Percentiles rank a stretch among this genome's conserved stretches.
phyloP scores from a whole-genome alignment of 2,329 filamentous ascomycete genomes.

The Stemphylium lycopersici region DNA sequence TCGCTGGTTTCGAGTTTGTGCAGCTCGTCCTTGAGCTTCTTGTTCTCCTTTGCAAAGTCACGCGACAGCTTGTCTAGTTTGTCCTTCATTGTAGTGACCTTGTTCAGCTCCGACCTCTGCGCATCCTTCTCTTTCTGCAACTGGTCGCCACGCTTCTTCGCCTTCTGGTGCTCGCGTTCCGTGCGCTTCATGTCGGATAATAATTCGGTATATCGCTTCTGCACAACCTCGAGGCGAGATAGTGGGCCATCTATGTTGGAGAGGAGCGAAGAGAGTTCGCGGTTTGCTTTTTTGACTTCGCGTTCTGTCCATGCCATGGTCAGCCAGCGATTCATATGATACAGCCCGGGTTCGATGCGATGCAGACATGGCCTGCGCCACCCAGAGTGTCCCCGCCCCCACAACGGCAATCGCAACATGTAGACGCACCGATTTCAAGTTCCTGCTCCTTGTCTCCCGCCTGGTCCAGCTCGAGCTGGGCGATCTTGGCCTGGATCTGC shows the following conservation, averaged over 20 bases:
- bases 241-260: conserved; percentile 87
- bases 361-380: conserved; percentile 14
- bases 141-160: conserved; percentile 92
- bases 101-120: conserved; percentile 84
- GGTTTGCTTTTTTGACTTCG: conserved; percentile 91
- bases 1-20: conserved; percentile 87
- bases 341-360: conserved; percentile 6
- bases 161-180: conserved; percentile 92
- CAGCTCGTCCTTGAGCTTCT: conserved; percentile 92
- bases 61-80: conserved; percentile 96
- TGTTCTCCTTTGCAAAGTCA: conserved; percentile 95
- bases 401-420: conserved; percentile 8
- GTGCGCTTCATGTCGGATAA: conserved; percentile 94
- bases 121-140: conserved; percentile 97
- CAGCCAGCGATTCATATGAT: conserved; percentile 27
- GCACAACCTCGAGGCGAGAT: conserved; percentile 87
- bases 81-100: conserved; percentile 89
- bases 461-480: conserved; percentile 90
- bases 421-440: conserved; percentile 79
- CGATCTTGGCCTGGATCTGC: conserved; percentile 89
- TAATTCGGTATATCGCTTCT: conserved; percentile 89
- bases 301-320: conserved; percentile 67
- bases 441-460: conserved; percentile 95
- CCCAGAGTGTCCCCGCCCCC: conserved; percentile 7
- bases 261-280: conserved; percentile 85